phyloP scores from a whole-genome alignment of 2,329 filamentous ascomycete genomes.

The Aureobasidium subglaciale region DNA sequence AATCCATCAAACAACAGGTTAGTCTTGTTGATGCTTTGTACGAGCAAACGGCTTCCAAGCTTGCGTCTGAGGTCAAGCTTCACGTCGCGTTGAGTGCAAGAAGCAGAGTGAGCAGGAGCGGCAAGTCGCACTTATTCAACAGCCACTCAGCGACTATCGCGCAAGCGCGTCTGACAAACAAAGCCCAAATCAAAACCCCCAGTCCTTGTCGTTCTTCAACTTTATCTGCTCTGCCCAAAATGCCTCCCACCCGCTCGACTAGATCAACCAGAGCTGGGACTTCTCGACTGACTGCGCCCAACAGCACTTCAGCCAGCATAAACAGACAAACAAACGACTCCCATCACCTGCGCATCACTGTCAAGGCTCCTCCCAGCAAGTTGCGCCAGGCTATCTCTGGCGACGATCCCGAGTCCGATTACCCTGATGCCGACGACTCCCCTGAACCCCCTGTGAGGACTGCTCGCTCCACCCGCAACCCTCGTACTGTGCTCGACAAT shows the following conservation, averaged over 20 bases:
- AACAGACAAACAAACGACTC: constrained; percentile 16
- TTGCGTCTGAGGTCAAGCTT: too few species aligned
- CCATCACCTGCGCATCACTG: constrained; percentile 38
- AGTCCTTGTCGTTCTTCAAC: background rate
- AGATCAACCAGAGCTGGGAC: constrained; percentile 21
- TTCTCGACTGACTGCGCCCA: background rate
- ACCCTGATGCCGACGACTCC: constrained; percentile 24
- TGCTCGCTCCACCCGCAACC: constrained; percentile 29
- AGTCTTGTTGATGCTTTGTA: background rate
- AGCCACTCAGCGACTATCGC: too few species aligned
- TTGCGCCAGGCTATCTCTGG: constrained; percentile 41
- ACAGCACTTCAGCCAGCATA: constrained; percentile 27
- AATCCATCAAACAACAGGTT: constrained; percentile 5
- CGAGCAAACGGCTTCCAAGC: too few species aligned
- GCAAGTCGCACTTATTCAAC: background rate
- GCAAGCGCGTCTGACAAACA: background rate
- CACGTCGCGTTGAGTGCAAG: too few species aligned
- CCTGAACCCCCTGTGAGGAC: constrained; percentile 24
- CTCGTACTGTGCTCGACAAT: constrained; percentile 25
- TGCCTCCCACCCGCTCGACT: constrained; percentile 26
- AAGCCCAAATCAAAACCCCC: too few species aligned
- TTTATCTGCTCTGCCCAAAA: constrained; percentile 25
- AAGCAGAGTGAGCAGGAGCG: too few species aligned
- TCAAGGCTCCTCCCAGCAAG: constrained; percentile 44
- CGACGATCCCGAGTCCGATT: constrained; percentile 27